A percentile compares a stretch with the other conserved stretches of the same genome.
phyloP scores from a whole-genome alignment of 768 basidiomycete species.

The Baorangia bicolor region DNA sequence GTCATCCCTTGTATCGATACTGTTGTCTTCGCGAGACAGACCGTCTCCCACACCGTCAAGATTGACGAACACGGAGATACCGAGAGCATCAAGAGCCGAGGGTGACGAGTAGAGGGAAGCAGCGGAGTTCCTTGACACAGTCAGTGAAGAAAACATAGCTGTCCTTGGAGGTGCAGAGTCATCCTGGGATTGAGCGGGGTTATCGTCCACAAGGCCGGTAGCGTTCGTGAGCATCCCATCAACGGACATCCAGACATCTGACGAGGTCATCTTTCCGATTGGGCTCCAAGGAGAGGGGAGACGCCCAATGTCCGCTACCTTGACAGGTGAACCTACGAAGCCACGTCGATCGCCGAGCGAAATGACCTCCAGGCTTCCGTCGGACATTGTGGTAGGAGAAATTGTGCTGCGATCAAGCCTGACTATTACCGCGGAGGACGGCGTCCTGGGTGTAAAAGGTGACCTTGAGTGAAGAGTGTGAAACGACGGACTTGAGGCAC shows the following conservation, averaged over 20 bases:
- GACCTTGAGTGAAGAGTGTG: slow-evolving; percentile 7
- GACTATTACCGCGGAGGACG: slow-evolving; percentile 14
- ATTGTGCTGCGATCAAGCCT: slow-evolving; percentile 23
- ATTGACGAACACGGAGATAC: slow-evolving; percentile 16
- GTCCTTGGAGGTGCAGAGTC: neutral
- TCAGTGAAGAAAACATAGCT: neutral
- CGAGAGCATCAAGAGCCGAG: slow-evolving; percentile 18
- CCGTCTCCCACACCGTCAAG: slow-evolving; percentile 5
- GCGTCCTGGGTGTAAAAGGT: slow-evolving; percentile 10
- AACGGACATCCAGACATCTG: slow-evolving; percentile 26
- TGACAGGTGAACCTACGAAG: slow-evolving; percentile 8
- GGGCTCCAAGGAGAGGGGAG: slow-evolving; percentile 35
- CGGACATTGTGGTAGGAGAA: slow-evolving; percentile 25
- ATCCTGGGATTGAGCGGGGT: neutral
- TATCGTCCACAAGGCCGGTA: slow-evolving; percentile 9
- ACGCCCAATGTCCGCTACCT: neutral
- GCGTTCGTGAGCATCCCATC: slow-evolving; percentile 20
- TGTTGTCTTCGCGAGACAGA: neutral
- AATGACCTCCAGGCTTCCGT: slow-evolving; percentile 23
- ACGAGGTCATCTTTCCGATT: neutral
- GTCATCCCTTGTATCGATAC: neutral
- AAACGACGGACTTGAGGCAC: neutral
- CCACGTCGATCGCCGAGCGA: slow-evolving; percentile 16
- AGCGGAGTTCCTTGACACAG: neutral
- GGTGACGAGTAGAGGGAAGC: slow-evolving; percentile 13